A percentile compares a stretch with the other conserved stretches of the same genome.
These are phyloP conservation scores for Emydomyces testavorans DNA, from an alignment of 2,329 filamentous ascomycete species.

Conservation along the genomic window DNA sequence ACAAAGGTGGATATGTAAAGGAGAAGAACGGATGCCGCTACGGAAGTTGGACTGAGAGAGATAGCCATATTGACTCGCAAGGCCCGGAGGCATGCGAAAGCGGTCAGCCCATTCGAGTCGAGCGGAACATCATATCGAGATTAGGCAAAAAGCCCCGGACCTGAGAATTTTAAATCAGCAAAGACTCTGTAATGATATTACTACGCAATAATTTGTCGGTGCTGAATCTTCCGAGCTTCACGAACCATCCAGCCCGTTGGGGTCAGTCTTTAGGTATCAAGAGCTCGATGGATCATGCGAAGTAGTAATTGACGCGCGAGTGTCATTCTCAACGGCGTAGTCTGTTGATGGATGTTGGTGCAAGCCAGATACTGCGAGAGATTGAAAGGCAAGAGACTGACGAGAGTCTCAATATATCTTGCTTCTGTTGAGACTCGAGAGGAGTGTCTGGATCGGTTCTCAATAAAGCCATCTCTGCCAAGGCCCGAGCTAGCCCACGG, in stretches of 20 bases:
- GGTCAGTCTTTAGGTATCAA: neutral
- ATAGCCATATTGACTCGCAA: conserved; percentile 31
- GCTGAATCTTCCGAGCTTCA: too few species aligned
- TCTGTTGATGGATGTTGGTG: neutral
- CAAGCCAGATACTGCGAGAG: neutral
- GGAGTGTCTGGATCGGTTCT: neutral
- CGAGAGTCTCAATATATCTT: too few species aligned
- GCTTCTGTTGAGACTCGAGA: neutral
- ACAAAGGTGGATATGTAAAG: conserved; percentile 87
- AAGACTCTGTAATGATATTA: neutral
- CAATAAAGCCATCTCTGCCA: neutral
- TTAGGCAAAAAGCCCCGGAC: conserved; percentile 14
- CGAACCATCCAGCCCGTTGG: too few species aligned
- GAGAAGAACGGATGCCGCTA: conserved; percentile 74
- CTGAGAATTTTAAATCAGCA: conserved; percentile 2
- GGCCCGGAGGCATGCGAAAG: conserved; percentile 11
- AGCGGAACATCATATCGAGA: conserved; percentile 12
- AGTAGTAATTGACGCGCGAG: neutral
- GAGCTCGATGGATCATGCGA: neutral
- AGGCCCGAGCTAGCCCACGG: conserved; percentile 1
- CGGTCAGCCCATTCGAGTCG: conserved; percentile 11
- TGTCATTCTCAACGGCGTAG: conserved; percentile 5
- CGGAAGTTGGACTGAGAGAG: conserved; percentile 55
- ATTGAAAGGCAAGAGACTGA: neutral
- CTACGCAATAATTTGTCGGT: too few species aligned